Base-by-base conservation (phyloP, 495 filamentous ascomycete species). In the Penicillium alfredii region DNA sequence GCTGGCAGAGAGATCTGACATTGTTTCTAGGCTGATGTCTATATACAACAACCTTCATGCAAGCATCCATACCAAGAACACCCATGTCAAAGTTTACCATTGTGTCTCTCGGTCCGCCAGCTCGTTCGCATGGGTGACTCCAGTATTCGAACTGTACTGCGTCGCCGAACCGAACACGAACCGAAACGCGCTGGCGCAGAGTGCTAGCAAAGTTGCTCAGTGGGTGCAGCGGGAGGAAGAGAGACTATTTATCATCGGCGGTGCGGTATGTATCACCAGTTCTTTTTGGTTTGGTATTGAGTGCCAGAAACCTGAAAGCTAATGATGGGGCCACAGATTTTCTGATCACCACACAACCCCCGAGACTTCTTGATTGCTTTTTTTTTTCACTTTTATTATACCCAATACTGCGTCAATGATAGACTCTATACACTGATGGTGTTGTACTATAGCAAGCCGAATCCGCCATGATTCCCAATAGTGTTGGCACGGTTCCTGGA, bases 191-290 rank as follows among this genome's bases (percentile, higher is more conserved):
- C 70, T 97, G 35, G 84, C 86, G 12, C 82, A 89, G 59, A 84
- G 82, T 12, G 93, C 88, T 8, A 92, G 86, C 43, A 80, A 82
- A 55, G 74, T 97, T 23, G 77, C 88, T 6, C 81, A 86, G 51
- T 99, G 90, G 90, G 81, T 88, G 3, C 79, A 83, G 42, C 71
- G 79, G 37, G 90, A 97, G 56, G 92, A 97, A 61, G 87, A 96
- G 52, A 71, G 92, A 40, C 53, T 97, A 6, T 99, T 97, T 56
- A 94, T 98, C 31, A 88, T 95, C 53, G 89, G 89, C 2, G 89
- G 89, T 4, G 89, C 88, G 10, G 88, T 92, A 56, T 49, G 72
- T 62, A 33, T 19, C 2, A n/a, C n/a, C n/a, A n/a, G n/a, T n/a
- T n/a, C n/a, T n/a, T n/a, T n/a, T n/a, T n/a, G n/a, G n/a, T n/a